Evolutionary conservation across 2,329 filamentous ascomycete genomes (phyloP), one percentile per base, ranked within the genome.

Genomic region (Apiospora pterosperma): DNA sequence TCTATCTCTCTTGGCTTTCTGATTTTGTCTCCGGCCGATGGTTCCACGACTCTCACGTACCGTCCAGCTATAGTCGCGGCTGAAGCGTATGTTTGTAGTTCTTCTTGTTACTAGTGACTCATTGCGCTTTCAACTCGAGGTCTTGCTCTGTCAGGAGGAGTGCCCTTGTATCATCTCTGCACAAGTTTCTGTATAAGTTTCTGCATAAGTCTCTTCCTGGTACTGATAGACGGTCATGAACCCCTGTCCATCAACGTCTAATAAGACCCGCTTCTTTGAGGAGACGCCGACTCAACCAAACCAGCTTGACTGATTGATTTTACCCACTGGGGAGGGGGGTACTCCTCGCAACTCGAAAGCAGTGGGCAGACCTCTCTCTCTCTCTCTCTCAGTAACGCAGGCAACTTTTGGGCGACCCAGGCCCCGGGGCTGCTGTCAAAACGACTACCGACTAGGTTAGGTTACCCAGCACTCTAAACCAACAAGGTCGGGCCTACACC

Each of bases 231-330:
- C 41, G 23, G n/a, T 42, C 41, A 8, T 11, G n/a, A 23, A 48
- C 42, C 42, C 48, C 19, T 34, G 48, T 55, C n/a, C 48, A 55
- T 55, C 48, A 55, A 55, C 48, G 48, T 55, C 48, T 55, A 55
- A 55, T 55, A 55, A 55, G 48, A 55, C 48, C 48, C 48, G 48
- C 48, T 34, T 55, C 28, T 55, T 55, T 34, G 48, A 55, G 48
- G 48, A 34, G 48, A 55, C 48, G 48, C 48, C 48, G 48, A 55
- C 48, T n/a, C 48, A 28, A 55, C 48, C 42, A 25, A 34, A 14
- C 48, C 48, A 55, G 48, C 48, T 55, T 55, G 34, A 25, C 48
- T 55, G 48, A 55, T 55, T 55, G 48, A 55, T 55, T 55, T 55
- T 55, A 55, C 48, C 48, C 48, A 55, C 28, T 34, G 48, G 48